A percentile compares a stretch with the other conserved stretches of the same genome.
Conservation (phyloP, 1,139 yeast genomes). For the Scheffersomyces cryptocercus region DNA sequence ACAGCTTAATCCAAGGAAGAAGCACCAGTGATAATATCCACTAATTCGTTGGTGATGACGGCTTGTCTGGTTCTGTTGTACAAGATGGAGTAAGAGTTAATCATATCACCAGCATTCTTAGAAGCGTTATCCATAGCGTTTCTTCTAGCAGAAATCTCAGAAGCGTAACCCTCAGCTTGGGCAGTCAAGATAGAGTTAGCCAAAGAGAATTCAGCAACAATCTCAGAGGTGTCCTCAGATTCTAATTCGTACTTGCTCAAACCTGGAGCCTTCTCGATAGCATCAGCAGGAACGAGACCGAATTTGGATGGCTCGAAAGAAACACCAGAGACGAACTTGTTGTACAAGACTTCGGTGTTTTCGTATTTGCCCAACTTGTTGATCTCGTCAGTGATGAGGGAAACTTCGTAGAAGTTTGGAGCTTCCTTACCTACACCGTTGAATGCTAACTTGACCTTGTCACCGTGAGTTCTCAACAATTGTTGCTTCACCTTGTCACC, state of each 20-base stretch:
- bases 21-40: constrained; percentile 99
- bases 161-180: constrained; percentile 97
- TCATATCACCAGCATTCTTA: constrained; percentile 99
- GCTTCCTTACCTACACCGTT: constrained; percentile 95
- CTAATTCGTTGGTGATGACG: constrained; percentile 98
- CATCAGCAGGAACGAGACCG: constrained; percentile 66
- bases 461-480: constrained; percentile 78
- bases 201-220: constrained; percentile 81
- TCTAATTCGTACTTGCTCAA: constrained; percentile 83
- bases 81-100: constrained; percentile 89
- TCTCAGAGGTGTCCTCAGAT: constrained; percentile 62
- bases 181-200: constrained; percentile 91
- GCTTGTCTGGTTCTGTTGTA: constrained; percentile 99
- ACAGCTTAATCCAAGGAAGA: constrained; percentile 80
- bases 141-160: constrained; percentile 98
- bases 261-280: constrained; percentile 86
- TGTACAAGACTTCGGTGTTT: constrained; percentile 79
- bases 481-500: constrained; percentile 96
- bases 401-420: constrained; percentile 89
- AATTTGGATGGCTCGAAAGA: constrained; percentile 82
- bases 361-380: constrained; percentile 67
- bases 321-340: constrained; percentile 84
- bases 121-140: constrained; percentile 99
- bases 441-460: constrained; percentile 71
- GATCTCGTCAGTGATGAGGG: constrained; percentile 86